Evolutionary conservation across 2,329 filamentous ascomycete species (phyloP), one percentile per base, ranked within the genome.

Genomic region (Botrytis deweyae): DNA sequence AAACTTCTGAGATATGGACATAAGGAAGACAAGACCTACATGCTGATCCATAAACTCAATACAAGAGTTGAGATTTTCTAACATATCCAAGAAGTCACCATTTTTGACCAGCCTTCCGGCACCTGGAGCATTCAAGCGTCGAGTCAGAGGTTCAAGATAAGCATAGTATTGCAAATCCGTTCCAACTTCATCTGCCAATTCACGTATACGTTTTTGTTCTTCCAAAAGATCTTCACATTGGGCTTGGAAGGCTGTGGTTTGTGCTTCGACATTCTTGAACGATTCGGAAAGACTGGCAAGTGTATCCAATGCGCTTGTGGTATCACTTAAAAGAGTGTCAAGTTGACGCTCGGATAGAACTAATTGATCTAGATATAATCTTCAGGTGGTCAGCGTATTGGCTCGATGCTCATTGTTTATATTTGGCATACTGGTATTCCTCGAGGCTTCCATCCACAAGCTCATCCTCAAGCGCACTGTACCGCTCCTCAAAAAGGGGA

Each of bases 161-260:
- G 92, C 90, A 82, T 99, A 99, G 83, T 97, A 98, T 80, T 95
- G 91, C n/a, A 98, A 85, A 78, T 98, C 97, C 38, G 93, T 92
- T 40, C 93, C 92, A 73, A 99, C 92, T 74, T 94, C 91, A 77
- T 97, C 90, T 4, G 94, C 94, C 61, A 99, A 87, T 77, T 87
- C 88, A 75, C 93, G 90, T 59, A 98, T 87, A 38, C 93, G 90
- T 78, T 88, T 89, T 83, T 98, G 94, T 79, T 97, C 95, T 1
- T 88, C 86, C 44, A 98, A 85, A 3, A 99, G 87, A 73, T 93
- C 92, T 81, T 98, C 94, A 83, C 96, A 99, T 82, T 97, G 94
- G 65, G 92, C 90, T 81, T 95, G 93, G 84, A 99, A 98, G 22
- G 92, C 91, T n/a, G 92, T 93, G 0, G 96, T 99, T 83, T 98